Evolutionary conservation across 495 filamentous ascomycete species (phyloP).

Genomic region (Xylaria telfairii): DNA sequence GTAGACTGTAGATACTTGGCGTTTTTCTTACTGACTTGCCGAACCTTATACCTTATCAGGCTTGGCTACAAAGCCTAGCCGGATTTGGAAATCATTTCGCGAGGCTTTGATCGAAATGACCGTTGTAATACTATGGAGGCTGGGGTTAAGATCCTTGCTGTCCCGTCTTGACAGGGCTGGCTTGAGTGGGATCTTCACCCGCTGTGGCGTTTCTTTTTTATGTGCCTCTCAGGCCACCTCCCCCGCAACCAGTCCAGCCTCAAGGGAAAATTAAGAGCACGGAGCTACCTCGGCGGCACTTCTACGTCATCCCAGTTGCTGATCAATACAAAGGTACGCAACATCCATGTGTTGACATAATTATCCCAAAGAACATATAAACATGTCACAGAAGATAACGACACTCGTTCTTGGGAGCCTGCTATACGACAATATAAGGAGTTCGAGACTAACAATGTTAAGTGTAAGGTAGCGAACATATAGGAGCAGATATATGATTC

Average conservation of each 20-base stretch:
- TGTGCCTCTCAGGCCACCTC: constrained; percentile 21
- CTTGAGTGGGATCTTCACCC: constrained; percentile 20
- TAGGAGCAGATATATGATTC: background rate
- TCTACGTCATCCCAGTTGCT: constrained; percentile 21
- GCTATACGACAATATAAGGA: background rate
- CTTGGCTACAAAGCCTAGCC: constrained; percentile 9
- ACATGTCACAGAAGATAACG: no score
- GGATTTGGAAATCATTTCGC: constrained; percentile 20
- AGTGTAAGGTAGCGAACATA: background rate
- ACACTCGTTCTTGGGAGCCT: background rate
- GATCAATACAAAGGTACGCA: constrained; percentile 17
- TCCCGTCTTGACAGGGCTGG: constrained; percentile 23
- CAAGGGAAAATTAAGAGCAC: constrained; percentile 20
- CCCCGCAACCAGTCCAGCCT: constrained; percentile 22
- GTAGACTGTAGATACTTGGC: background rate
- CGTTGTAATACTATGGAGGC: constrained; percentile 12
- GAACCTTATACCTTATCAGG: constrained; percentile 7
- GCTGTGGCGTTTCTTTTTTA: constrained; percentile 24
- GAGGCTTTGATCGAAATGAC: constrained; percentile 13
- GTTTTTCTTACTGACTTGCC: background rate
- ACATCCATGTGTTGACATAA: constrained; percentile 10
- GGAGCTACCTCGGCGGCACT: constrained; percentile 28
- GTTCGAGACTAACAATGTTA: background rate
- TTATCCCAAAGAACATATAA: constrained; percentile 11
- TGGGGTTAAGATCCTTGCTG: constrained; percentile 15